Evolutionary conservation across 2,329 filamentous ascomycete genomes (phyloP), one percentile per base, ranked within the genome.

Genomic region (Aspergillus terreus): DNA sequence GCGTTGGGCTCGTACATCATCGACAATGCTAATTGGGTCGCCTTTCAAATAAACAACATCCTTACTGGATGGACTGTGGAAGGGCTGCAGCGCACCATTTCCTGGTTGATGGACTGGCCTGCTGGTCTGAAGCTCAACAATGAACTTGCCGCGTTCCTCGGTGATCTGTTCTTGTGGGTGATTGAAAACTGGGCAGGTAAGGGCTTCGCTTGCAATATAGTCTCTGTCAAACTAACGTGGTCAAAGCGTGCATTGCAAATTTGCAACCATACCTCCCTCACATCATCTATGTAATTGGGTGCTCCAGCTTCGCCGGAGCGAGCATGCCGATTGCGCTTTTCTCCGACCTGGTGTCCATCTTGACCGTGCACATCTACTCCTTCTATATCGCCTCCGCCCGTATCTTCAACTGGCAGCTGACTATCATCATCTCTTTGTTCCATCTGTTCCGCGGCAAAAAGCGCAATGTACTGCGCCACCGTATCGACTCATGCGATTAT

Each of bases 361-460:
- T 97, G 53, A 99, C 95, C 1, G 77, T 99, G 33, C 94, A 99
- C 71, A 96, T 99, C 50, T 96, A 97, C 76, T 95, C 88, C 1
- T 99, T 99, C 71, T 99, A 99, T 71, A 86, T 97, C 51, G 92
- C 95, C 14, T 96, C 92, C 7, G 94, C 94, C 2, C 87, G 94
- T 47, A 97, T 99, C 64, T 99, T 92, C 72, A 91, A 97, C 73
- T 99, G 94, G 94, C 94, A 99, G 72, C 84, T 99, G 55, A 95
- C 88, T 3, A 97, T 99, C 56, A 87, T 99, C 58, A 86, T 92
- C 58, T 97, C 92, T 10, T 84, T 99, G n/a, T 99, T 99, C 71
- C 95, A 99, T 69, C 84, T 99, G 9, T 99, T 99, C 68, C 89
- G 92, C 30, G 95, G 94, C 52, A 97, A 96, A 76, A 99, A 99